Base-by-base conservation (phyloP, 768 basidiomycete genomes). In the Collybiopsis confluens region DNA sequence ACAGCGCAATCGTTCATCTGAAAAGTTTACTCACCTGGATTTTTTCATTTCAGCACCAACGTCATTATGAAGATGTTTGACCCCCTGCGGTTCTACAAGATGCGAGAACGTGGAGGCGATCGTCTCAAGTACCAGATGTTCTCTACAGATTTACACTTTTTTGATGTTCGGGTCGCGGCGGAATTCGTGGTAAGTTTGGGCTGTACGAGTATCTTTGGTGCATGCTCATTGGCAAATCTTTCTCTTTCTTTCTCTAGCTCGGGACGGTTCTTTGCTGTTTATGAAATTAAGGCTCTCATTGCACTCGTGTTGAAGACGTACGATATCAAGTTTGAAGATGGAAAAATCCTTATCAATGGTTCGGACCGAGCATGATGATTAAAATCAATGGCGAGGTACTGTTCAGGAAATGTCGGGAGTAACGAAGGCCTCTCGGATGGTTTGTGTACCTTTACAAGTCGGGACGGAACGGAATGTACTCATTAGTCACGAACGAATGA, bases 1-100 rank as follows among this genome's bases (percentile, higher is more conserved):
- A n/a, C n/a, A n/a, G n/a, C n/a, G n/a, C n/a, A n/a, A n/a, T n/a
- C n/a, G n/a, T n/a, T n/a, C n/a, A n/a, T n/a, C n/a, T n/a, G n/a
- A n/a, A n/a, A n/a, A n/a, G n/a, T n/a, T n/a, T n/a, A n/a, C n/a
- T n/a, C n/a, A n/a, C n/a, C n/a, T n/a, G n/a, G n/a, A n/a, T n/a
- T n/a, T n/a, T n/a, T n/a, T n/a, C n/a, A n/a, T n/a, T n/a, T n/a
- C n/a, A n/a, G n/a, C n/a, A n/a, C n/a, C n/a, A n/a, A n/a, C n/a
- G n/a, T n/a, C n/a, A 67, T 18, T 84, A 81, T 58, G 56, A 64
- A n/a, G 67, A 77, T 46, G 1, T 76, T 83, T 52, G 66, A 76
- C 37, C 74, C 72, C 0, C 79, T 79, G 64, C 73, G 81, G 4
- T 83, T 79, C 59, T 61, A 67, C 0, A 64, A 74, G 10, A 64